phyloP scores from a whole-genome alignment of 2,329 filamentous ascomycete genomes.

The Paraphoma chrysanthemicola region DNA sequence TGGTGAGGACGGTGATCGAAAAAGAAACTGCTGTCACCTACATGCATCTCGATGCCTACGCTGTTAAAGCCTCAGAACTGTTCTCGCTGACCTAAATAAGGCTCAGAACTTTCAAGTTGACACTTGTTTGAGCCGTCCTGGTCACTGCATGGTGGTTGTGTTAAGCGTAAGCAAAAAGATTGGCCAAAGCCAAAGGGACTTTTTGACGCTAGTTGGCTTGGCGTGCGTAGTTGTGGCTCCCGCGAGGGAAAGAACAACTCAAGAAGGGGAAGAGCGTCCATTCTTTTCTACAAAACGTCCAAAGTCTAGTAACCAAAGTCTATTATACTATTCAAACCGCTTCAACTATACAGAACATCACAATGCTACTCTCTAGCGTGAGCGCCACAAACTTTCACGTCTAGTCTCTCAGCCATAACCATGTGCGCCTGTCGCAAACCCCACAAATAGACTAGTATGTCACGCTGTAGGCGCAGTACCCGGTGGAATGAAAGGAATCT shows the following conservation, averaged over 20 bases:
- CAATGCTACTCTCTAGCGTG: no score
- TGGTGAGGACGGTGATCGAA: not conserved
- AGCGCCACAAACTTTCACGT: no score
- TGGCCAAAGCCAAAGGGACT: slow-evolving; percentile 5
- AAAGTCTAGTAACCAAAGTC: no score
- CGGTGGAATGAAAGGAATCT: no score
- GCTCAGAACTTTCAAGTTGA: not conserved
- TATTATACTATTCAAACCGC: no score
- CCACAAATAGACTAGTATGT: no score
- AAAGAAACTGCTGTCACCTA: slow-evolving; percentile 4
- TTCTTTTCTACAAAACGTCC: not conserved
- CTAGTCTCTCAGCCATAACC: no score
- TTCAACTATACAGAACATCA: no score
- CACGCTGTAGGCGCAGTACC: no score
- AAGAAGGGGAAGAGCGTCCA: not conserved
- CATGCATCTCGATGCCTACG: slow-evolving; percentile 12
- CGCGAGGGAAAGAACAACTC: not conserved
- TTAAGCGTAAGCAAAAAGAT: not conserved
- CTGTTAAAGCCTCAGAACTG: not conserved
- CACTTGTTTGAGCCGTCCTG: not conserved
- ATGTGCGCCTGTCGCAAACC: no score
- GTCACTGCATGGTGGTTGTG: not conserved
- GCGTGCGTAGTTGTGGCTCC: slow-evolving; percentile 5
- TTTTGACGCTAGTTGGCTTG: slow-evolving; percentile 8
- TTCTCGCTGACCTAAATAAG: not conserved